Base-by-base conservation (phyloP, 371 early-diverging fungal species). In the Phascolomyces articulosus region DNA sequence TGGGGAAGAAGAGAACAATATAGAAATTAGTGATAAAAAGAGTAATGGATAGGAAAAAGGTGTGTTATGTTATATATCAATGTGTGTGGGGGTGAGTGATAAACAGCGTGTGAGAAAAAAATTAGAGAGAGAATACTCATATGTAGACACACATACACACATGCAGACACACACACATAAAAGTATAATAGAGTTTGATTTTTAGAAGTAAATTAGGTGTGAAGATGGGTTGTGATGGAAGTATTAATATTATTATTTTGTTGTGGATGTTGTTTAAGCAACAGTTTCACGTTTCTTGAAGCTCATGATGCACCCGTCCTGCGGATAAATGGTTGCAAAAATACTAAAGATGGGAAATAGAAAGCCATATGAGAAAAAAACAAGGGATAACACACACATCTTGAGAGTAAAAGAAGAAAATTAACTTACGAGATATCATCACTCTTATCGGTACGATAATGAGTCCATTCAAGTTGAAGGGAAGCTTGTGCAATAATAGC, bases 281-380 rank as follows among this genome's bases (percentile, higher is more conserved):
- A 66, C 29, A 41, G 47, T 34, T 54, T 71, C 66, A 58, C 73
- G 74, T 53, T 78, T 78, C 58, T 66, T 70, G 67, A 83, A 79
- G 63, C 77, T 83, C 80, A 83, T 78, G 67, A 74, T 74, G 63
- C 80, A 79, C 23, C 78, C 83, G 67, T 83, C 83, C 64, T 74
- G 74, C 61, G 83, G 83, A 72, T 83, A 83, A 60, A 78, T 83
- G 51, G 83, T 83, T 60, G 83, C 83, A 63, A 83, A 83, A 48
- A 83, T 80, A 57, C 71, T 71, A 58, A 20, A 38, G 7, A n/a
- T 9, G 41, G 21, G 23, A 63, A 40, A 16, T 29, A 51, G 0
- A 34, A 1, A 34, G 11, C 6, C 15, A 1, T 16, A 27, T 60
- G 60, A 29, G 29, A 47, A 47, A 38, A 58, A 38, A 34, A 34